These are phyloP conservation scores for Pythium scleroteichum DNA, from an alignment of 352 stramenopile species.

Conservation along the genomic window DNA sequence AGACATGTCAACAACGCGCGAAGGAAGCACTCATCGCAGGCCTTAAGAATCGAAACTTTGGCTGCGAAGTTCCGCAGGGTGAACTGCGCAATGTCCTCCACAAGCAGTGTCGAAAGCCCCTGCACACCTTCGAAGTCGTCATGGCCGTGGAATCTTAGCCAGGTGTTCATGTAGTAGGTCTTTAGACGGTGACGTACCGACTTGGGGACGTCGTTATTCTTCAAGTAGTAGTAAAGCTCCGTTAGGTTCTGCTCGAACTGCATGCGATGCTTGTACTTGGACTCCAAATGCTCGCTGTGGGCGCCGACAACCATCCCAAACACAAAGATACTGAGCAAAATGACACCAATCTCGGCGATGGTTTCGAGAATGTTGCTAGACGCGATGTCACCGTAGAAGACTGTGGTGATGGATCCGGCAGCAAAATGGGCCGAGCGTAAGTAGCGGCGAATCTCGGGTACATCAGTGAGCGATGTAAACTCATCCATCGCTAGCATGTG, in stretches of 20 bases:
- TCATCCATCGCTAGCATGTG: conserved; percentile 54
- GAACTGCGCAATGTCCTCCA: conserved; percentile 72
- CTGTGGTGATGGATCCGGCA: conserved; percentile 62
- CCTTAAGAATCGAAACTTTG: conserved; percentile 64
- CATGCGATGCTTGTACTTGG: conserved; percentile 68
- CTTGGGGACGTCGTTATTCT: conserved; percentile 55
- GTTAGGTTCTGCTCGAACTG: conserved; percentile 69
- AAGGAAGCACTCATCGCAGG: conserved; percentile 68
- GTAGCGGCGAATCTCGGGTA: conserved; percentile 51
- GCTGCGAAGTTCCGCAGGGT: conserved; percentile 59
- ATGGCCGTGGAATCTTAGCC: conserved; percentile 63
- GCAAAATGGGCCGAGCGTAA: conserved; percentile 62
- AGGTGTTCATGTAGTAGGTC: conserved; percentile 71
- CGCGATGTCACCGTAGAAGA: conserved; percentile 72
- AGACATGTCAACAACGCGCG: conserved; percentile 59
- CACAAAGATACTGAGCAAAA: conserved; percentile 68
- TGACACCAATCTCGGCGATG: conserved; percentile 53
- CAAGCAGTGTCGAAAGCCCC: conserved; percentile 55
- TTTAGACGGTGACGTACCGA: conserved; percentile 51
- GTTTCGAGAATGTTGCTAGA: conserved; percentile 65
- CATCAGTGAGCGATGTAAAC: conserved; percentile 41
- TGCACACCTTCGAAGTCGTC: conserved; percentile 60
- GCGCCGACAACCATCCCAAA: conserved; percentile 68
- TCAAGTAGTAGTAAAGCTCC: conserved; percentile 62
- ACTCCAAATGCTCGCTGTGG: conserved; percentile 58